These are phyloP conservation scores for Phytophthora ohioensis DNA, from an alignment of 352 stramenopile genomes.

Conservation along the genomic window DNA sequence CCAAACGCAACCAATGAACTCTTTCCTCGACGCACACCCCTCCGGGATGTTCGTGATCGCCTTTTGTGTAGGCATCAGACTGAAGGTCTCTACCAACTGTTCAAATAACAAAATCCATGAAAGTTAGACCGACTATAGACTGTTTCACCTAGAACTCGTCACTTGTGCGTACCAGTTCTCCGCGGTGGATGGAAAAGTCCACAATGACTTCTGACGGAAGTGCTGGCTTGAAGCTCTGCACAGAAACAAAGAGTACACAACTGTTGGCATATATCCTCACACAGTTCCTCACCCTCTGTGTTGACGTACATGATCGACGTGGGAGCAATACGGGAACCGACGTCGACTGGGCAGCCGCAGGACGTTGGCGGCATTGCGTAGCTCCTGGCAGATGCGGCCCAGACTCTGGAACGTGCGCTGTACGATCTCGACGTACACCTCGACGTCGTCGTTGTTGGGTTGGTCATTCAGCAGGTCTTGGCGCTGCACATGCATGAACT, in stretches of 20 bases:
- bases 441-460: constrained; percentile 57
- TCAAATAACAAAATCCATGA: neutral
- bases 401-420: constrained; percentile 63
- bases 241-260: neutral
- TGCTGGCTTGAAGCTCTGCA: constrained; percentile 68
- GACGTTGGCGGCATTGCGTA: constrained; percentile 76
- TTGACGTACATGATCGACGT: constrained; percentile 79
- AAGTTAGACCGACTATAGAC: neutral
- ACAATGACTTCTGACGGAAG: constrained; percentile 80
- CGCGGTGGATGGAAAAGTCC: constrained; percentile 86
- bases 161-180: constrained; percentile 62
- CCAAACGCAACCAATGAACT: constrained; percentile 84
- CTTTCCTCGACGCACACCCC: constrained; percentile 77
- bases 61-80: constrained; percentile 67
- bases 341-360: constrained; percentile 76
- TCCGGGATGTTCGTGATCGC: constrained; percentile 58
- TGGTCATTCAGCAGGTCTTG: constrained; percentile 50
- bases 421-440: constrained; percentile 62
- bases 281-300: neutral
- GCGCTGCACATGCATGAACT: constrained; percentile 56
- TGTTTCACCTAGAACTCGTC: neutral
- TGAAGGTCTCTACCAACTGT: constrained; percentile 84
- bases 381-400: constrained; percentile 62
- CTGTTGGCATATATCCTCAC: neutral
- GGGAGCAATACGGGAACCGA: constrained; percentile 83